Base-by-base conservation (phyloP, 2,329 filamentous ascomycete species). In the Colletotrichum liaoningense region DNA sequence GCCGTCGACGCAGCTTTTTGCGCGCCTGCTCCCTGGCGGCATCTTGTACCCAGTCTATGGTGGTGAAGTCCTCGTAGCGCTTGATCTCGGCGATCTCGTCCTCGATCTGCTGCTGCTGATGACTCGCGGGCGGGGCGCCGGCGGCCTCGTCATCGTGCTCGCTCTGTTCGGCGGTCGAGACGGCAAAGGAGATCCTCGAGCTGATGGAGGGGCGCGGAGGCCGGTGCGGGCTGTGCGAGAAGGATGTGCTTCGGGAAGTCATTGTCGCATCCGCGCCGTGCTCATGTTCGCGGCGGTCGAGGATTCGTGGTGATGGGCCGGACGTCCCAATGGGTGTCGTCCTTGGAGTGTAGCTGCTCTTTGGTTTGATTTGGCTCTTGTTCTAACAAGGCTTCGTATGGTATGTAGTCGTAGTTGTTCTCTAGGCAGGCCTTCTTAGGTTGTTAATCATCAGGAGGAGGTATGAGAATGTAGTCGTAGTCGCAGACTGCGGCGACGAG, bases 31-130 rank as follows among this genome's bases (percentile, higher is more conserved):
- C 97, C 76, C 95, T 93, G 42, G 95, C 93, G 12, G 96, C 95
- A 89, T 99, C 97, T 82, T 99, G 96, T 0, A 99, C 96, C 97
- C 97, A 99, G 84, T 99, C 97, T 90, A 97, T 97, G 1, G 97
- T 99, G 6, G 95, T 98, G 81, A 99, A 99, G 84, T 99, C 97
- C 89, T 98, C 97, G 85, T 99, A 99, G 85, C 96, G 91, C 85
- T 98, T 98, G 81, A 99, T 98, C 86, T 98, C 93, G 30, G 94
- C 95, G 80, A 99, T 98, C 85, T 99, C 97, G 80, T 98, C 95
- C 74, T 95, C 93, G 77, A 97, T 94, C 75, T 93, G 91, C 74
- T 92, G 90, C 79, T 94, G 90, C 62, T 73, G 71, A 9, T 56
- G 71, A 38, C 63, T 55, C 24, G 55, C 66, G 49, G 66, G 38